Conservation (phyloP, 106 monocot genomes). For the Iris macrosiphon region DNA sequence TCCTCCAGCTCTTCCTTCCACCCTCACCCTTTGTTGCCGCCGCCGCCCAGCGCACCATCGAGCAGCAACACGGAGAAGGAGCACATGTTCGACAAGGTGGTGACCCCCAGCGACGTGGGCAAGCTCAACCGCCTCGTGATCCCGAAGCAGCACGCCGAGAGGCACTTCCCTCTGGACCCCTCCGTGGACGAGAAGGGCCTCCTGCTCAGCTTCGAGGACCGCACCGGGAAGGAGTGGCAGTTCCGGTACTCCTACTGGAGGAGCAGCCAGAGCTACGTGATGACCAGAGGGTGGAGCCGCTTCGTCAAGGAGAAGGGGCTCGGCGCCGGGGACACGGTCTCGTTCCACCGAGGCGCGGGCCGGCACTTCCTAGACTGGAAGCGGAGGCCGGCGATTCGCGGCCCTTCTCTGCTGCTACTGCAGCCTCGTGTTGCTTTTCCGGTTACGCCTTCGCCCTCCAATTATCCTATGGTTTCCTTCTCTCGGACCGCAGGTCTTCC, state of each 20-base stretch:
- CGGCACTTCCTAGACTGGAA: conserved; percentile 46
- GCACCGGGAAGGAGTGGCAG: conserved; percentile 71
- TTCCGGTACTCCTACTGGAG: conserved; percentile 97
- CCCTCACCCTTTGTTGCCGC: background rate
- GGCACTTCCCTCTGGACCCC: conserved; percentile 43
- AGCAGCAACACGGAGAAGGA: conserved; percentile 20
- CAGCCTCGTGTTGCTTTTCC: background rate
- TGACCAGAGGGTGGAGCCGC: conserved; percentile 58
- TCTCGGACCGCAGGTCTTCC: background rate
- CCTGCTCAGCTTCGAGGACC: conserved; percentile 71
- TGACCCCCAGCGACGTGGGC: conserved; percentile 57
- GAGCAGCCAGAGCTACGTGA: conserved; percentile 95
- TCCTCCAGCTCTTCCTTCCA: background rate
- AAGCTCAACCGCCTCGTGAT: conserved; percentile 60
- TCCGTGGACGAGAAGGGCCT: conserved; percentile 39
- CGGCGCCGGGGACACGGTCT: conserved; percentile 43
- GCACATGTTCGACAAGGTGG: conserved; percentile 65
- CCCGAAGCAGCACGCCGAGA: conserved; percentile 64
- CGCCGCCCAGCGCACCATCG: background rate
- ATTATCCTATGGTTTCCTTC: background rate
- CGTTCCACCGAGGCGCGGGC: conserved; percentile 34
- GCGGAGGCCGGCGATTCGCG: conserved; percentile 5
- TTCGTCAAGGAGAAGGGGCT: conserved; percentile 50
- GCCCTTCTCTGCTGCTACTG: no score
- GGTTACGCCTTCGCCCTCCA: background rate